These are phyloP conservation scores for Ceratocystis cacaofunesta DNA, from an alignment of 2,329 filamentous ascomycete genomes.

Conservation along the genomic window DNA sequence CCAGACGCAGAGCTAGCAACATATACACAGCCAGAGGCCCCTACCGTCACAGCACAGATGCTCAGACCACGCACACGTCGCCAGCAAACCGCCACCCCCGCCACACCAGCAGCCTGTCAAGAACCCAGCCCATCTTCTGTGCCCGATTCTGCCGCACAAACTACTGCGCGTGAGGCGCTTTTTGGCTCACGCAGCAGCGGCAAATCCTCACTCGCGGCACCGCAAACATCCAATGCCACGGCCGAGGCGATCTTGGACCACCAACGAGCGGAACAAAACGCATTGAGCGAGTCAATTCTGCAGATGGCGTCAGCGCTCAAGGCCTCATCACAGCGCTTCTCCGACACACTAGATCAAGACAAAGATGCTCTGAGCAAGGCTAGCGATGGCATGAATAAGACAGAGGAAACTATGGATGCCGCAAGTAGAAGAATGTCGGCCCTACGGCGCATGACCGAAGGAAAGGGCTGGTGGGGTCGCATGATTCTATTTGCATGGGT, in stretches of 20 bases:
- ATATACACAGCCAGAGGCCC: neutral
- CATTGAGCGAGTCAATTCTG: conserved; percentile 66
- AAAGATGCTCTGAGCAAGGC: conserved; percentile 59
- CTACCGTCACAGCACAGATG: conserved; percentile 3
- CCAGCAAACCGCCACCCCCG: neutral
- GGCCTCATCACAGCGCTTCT: conserved; percentile 56
- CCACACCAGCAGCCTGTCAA: neutral
- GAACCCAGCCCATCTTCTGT: neutral
- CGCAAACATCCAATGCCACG: conserved; percentile 33
- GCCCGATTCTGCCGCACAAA: neutral
- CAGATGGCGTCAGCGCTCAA: conserved; percentile 67
- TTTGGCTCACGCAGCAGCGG: conserved; percentile 5
- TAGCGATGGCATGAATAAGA: conserved; percentile 61
- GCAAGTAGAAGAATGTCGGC: conserved; percentile 65
- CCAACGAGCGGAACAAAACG: conserved; percentile 69
- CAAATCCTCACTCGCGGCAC: conserved; percentile 24
- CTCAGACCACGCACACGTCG: conserved; percentile 9
- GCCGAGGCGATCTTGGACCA: conserved; percentile 61
- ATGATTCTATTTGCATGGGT: conserved; percentile 77
- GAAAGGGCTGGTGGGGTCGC: conserved; percentile 72
- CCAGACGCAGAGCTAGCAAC: neutral
- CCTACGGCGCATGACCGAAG: conserved; percentile 68
- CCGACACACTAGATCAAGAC: conserved; percentile 52
- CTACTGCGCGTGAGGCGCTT: conserved; percentile 3
- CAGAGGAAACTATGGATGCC: conserved; percentile 58